phyloP scores from a whole-genome alignment of 2,329 filamentous ascomycete genomes.

The Tolypocladium sp. region DNA sequence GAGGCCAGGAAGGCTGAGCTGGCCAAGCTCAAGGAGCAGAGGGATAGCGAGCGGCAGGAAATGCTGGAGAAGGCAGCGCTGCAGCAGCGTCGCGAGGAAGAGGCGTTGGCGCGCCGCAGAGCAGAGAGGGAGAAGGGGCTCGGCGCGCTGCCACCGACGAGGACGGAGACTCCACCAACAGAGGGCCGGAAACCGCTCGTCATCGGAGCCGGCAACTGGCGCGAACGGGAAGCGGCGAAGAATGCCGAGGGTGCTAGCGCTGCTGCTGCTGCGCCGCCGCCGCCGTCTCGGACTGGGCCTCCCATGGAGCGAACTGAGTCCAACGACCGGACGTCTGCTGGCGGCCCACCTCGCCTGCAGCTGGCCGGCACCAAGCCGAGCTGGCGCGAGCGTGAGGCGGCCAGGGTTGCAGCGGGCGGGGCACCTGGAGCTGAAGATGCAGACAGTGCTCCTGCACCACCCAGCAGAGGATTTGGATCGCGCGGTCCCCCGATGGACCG shows the following conservation, averaged over 20 bases:
- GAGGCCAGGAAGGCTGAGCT: conserved; percentile 70
- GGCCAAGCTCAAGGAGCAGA: conserved; percentile 56
- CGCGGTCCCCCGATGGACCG: conserved; percentile 34
- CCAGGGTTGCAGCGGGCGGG: conserved; percentile 26
- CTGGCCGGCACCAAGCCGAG: conserved; percentile 54
- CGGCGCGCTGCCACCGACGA: conserved; percentile 2
- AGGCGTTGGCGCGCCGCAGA: conserved; percentile 68
- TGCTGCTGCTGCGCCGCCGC: conserved; percentile 14
- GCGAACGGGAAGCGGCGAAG: conserved; percentile 27
- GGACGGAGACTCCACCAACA: conserved; percentile 11
- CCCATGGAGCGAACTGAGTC: conserved; percentile 38
- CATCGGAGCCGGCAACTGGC: conserved; percentile 31
- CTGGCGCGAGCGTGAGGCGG: conserved; percentile 67
- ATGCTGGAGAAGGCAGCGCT: conserved; percentile 52
- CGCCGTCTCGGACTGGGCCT: conserved; percentile 17
- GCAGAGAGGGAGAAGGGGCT: conserved; percentile 49
- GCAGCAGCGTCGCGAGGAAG: conserved; percentile 79
- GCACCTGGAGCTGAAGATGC: conserved; percentile 22
- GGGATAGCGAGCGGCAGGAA: conserved; percentile 61
- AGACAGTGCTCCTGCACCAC: conserved; percentile 35
- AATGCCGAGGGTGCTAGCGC: conserved; percentile 15
- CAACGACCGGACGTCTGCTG: conserved; percentile 28
- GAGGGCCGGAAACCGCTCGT: conserved; percentile 22
- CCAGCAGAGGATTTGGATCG: conserved; percentile 25
- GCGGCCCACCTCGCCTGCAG: conserved; percentile 50